Base-by-base conservation (phyloP, 768 basidiomycete genomes). In the Pleurotus platypus region DNA sequence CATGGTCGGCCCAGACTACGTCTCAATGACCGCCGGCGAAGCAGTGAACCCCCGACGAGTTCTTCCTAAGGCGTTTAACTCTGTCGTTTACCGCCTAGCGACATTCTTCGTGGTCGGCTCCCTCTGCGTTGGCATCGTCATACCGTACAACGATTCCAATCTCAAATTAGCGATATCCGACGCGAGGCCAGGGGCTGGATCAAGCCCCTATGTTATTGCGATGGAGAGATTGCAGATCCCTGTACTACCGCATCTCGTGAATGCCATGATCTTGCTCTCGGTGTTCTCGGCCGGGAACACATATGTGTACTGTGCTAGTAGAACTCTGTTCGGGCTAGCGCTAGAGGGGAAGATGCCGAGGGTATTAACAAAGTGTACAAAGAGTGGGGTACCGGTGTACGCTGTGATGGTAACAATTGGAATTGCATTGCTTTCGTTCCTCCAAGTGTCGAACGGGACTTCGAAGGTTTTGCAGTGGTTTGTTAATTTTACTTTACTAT, bases 171-270 rank as follows among this genome's bases (percentile, higher is more conserved):
- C 78, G 0, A 66, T 81, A 16, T 83, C 82, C 1, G 78, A 81
- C 49, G 89, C 90, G 0, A 71, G 69, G 38, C 77, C 80, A 0
- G 79, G 78, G 16, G 79, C 79, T 37, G 84, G 85, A 2, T 73
- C 87, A 24, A 90, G 88, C 6, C 92, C 92, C 0, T 95, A 92
- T 72, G 91, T 94, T 45, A 87, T 94, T 58, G 91, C 90, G 13
- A 90, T 94, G 78, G 72, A 74, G 55, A 77, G 79, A 40, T 76
- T 90, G 40, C 77, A 84, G 5, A 89, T 93, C 62, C 83, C 79
- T 55, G 77, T 79, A 4, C 71, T 89, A 8, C 84, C 84, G 5
- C 81, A 83, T 49, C 82, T 93, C 66, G 79, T 92, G 58, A 94
- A 92, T 67, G 89, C 82, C 2, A 70, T 81, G 47, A 71, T 92